These are phyloP conservation scores for Tylopilus intermedius DNA, from an alignment of 768 basidiomycete species.

Conservation along the genomic window DNA sequence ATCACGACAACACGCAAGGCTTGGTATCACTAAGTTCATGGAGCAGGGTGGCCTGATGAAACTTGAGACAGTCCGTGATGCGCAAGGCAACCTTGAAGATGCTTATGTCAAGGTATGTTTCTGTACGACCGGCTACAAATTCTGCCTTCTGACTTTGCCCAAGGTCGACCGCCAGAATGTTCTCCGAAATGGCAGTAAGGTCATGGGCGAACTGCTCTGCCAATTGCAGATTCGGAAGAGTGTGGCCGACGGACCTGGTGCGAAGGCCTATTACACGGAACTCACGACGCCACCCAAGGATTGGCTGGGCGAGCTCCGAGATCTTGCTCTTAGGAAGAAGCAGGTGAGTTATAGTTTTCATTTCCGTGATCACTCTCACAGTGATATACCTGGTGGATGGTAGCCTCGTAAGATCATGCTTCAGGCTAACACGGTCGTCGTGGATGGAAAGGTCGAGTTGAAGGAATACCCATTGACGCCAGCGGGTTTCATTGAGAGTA, in stretches of 20 bases:
- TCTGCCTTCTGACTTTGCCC: background rate
- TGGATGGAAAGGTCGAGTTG: slow-evolving; percentile 62
- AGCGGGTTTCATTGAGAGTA: slow-evolving; percentile 74
- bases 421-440: slow-evolving; percentile 73
- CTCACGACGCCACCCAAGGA: slow-evolving; percentile 67
- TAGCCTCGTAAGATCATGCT: slow-evolving; percentile 84
- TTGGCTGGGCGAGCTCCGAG: slow-evolving; percentile 72
- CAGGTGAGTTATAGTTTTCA: slow-evolving; percentile 42
- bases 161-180: slow-evolving; percentile 72
- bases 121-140: background rate
- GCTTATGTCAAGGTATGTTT: slow-evolving; percentile 59
- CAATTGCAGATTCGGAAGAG: slow-evolving; percentile 83
- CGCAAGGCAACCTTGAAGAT: slow-evolving; percentile 57
- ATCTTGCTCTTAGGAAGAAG: slow-evolving; percentile 77
- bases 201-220: slow-evolving; percentile 68
- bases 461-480: slow-evolving; percentile 75
- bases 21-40: slow-evolving; percentile 80
- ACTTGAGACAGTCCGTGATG: slow-evolving; percentile 62
- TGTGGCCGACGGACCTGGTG: slow-evolving; percentile 76
- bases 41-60: slow-evolving; percentile 65
- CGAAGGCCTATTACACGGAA: slow-evolving; percentile 73
- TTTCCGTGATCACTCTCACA: background rate
- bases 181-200: slow-evolving; percentile 57
- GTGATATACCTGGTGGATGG: background rate
- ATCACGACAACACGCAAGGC: slow-evolving; percentile 33